Evolutionary conservation across 306 rosid genomes (phyloP).

Genomic region (Lablab purpureus): DNA sequence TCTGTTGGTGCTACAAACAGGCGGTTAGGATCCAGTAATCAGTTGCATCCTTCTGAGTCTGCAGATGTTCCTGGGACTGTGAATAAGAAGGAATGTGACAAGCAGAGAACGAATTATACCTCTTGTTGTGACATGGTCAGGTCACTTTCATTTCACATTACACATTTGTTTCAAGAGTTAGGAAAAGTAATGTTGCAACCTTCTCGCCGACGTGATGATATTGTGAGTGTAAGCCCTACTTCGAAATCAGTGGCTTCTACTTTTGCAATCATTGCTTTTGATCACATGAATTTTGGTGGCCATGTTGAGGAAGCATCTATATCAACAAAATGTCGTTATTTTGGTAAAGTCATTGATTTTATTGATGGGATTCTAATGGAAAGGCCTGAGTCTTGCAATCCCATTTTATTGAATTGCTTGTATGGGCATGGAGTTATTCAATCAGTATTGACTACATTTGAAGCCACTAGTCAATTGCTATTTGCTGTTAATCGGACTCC

Average conservation of each 20-base stretch:
- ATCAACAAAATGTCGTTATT: conserved; percentile 88
- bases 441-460: conserved; percentile 93
- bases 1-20: conserved; percentile 61
- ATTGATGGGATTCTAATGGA: conserved; percentile 85
- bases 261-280: conserved; percentile 74
- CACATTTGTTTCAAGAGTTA: conserved; percentile 94
- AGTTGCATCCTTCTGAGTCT: conserved; percentile 60
- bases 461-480: conserved; percentile 94
- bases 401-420: conserved; percentile 85
- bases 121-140: conserved; percentile 90
- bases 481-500: conserved; percentile 77
- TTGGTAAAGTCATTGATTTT: conserved; percentile 91
- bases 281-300: conserved; percentile 88
- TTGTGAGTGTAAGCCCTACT: conserved; percentile 76
- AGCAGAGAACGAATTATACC: conserved; percentile 72
- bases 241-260: conserved; percentile 88
- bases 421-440: conserved; percentile 91
- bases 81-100: conserved; percentile 70
- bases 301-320: conserved; percentile 70
- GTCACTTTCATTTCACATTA: conserved; percentile 90
- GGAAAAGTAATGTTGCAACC: conserved; percentile 93
- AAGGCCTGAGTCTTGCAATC: conserved; percentile 91
- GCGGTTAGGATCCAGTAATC: conserved; percentile 64
- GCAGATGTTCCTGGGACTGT: conserved; percentile 59
- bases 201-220: conserved; percentile 93